These are phyloP conservation scores for Panellus pusillus DNA, from an alignment of 768 basidiomycete genomes.

Conservation along the genomic window DNA sequence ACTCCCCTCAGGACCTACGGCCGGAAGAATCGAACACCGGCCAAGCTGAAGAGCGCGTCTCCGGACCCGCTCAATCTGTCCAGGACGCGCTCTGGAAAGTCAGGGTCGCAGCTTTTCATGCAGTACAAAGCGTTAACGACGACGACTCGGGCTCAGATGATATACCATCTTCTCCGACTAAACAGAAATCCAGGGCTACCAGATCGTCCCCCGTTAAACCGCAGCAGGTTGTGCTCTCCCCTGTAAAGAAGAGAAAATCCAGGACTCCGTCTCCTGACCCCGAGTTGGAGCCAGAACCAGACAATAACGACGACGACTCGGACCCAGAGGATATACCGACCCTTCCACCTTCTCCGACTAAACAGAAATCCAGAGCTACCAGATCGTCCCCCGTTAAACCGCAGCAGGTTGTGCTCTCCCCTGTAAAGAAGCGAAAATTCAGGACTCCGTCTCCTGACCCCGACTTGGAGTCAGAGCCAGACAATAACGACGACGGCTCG, in stretches of 20 bases:
- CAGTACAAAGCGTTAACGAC: too few species aligned
- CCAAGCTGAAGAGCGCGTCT: not conserved
- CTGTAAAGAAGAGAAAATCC: too few species aligned
- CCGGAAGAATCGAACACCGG: too few species aligned
- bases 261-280: too few species aligned
- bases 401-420: not conserved
- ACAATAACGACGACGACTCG: too few species aligned
- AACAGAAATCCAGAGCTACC: not conserved
- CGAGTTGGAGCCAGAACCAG: too few species aligned
- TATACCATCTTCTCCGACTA: not conserved
- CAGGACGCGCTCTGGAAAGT: conserved; percentile 13
- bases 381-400: not conserved
- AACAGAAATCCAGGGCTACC: not conserved
- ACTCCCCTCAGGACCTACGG: too few species aligned
- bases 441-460: conserved; percentile 12
- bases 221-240: too few species aligned
- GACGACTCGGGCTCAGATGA: not conserved
- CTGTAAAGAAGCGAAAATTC: conserved; percentile 1
- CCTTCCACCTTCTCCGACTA: too few species aligned
- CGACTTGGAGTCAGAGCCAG: conserved; percentile 14
- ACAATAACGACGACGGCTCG: too few species aligned
- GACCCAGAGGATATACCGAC: not conserved
- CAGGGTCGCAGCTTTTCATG: too few species aligned
- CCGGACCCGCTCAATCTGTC: conserved; percentile 6
- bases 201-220: too few species aligned